Evolutionary conservation across 1,139 yeast genomes (phyloP), one percentile per base, ranked within the genome.

Genomic region (Blastobotrys persicus): DNA sequence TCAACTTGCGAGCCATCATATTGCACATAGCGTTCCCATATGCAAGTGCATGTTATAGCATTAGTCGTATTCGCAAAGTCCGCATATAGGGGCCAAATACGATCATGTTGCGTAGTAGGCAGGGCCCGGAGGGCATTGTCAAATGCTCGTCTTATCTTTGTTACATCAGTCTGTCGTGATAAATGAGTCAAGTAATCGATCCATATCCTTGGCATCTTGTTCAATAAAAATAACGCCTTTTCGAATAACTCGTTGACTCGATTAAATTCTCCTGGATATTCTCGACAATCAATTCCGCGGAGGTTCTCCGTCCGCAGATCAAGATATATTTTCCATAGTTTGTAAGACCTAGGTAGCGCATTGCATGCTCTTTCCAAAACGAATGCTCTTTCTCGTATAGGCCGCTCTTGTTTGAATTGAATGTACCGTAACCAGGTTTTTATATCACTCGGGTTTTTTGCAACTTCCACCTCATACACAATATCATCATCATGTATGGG

Each of bases 61-160:
- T 75, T 67, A 0, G 58, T 54, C 7, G 49, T 46, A 23, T 75
- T 71, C 1, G 84, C 86, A 69, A 80, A 83, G 28, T 67, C 59
- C 19, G 82, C 59, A 58, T 75, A 82, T 23, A 73, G 48, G 0
- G 77, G 76, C 96, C 96, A 88, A 2, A 88, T 68, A 19, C 68
- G 57, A 5, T 65, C 65, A 62, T 86, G 95, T 31, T 78, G 78
- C 0, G 76, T 65, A 11, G 76, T 54, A 0, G 85, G 79, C 4
- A 85, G 58, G 3, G 68, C 59, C 49, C 72, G 72, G 9, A 88
- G 66, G 1, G 86, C 77, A 32, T 66, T 62, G 61, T 85, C 78
- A 57, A 85, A 80, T 2, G 71, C 69, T 9, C 66, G 62, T 48
- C 88, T 68, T 17, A 80, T 75, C 40, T 64, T 55, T 0, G 77